Evolutionary conservation across 2,329 filamentous ascomycete species (phyloP), one percentile per base, ranked within the genome.

Genomic region (Arthrobotrys sphaeroides): DNA sequence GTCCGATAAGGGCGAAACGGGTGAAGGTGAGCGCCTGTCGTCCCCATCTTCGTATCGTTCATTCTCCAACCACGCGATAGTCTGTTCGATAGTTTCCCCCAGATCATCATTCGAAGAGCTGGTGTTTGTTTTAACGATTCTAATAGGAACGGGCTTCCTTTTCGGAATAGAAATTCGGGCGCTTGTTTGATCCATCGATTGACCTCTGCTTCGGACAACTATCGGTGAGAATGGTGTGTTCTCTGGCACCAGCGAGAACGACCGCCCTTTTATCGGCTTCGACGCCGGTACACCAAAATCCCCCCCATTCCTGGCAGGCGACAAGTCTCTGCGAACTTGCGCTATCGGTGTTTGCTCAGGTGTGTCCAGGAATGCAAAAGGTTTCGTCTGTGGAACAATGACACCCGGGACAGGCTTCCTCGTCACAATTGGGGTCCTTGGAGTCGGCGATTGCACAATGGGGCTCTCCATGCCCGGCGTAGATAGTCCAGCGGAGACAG

Each of bases 61-160:
- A 16, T 62, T 57, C 33, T 68, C 70, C 18, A 74, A 42, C 70
- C 70, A 74, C 20, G 55, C 70, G 62, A 74, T 62, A 31, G 70
- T 74, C 18, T 74, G 70, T 33, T 74, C 70, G 28, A 74, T 74
- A 2, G 70, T 68, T 26, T 74, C 62, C 43, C 61, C 70, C n/a
- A 74, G 55, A 64, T 47, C 64, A 16, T 74, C 70, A 12, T 62
- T 57, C 18, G 62, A 62, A 42, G 45, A 20, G 26, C 45, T 49
- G 12, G n/a, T 9, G 2, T 62, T 38, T 12, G 36, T 6, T 22
- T 62, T 62, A 33, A 59, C 24, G 4, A 64, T 68, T 55, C 70
- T 45, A 22, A 64, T 68, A 6, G 70, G 70, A 20, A 74, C 70
- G 3, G 70, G 70, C 18, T 74, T 74, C 55, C 70, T 61, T 36